Conservation (phyloP, 2,329 filamentous ascomycete species). For the Graphilbum sp. region DNA sequence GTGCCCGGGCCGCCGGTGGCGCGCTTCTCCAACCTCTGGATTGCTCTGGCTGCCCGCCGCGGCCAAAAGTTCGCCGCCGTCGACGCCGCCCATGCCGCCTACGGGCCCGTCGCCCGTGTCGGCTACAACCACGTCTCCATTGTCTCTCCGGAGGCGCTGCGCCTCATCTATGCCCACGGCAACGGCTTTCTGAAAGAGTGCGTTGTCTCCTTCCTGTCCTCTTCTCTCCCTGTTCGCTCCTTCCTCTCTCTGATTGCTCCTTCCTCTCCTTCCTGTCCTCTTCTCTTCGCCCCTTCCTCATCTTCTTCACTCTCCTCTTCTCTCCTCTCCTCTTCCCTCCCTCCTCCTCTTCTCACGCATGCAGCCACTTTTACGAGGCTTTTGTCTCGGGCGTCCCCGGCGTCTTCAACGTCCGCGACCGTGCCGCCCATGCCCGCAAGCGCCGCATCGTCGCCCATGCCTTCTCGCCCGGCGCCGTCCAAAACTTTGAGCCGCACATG, state of each 20-base stretch:
- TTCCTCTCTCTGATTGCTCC: not conserved
- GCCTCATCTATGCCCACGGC: conserved; percentile 7
- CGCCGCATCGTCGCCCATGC: conserved; percentile 54
- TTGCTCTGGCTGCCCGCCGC: conserved; percentile 3
- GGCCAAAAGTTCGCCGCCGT: conserved; percentile 7
- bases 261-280: not conserved
- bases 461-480: conserved; percentile 22
- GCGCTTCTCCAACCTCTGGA: conserved; percentile 8
- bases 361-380: conserved; percentile 6
- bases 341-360: no score
- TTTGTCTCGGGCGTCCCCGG: conserved; percentile 8
- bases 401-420: conserved; percentile 53
- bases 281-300: not conserved
- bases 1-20: conserved; percentile 6
- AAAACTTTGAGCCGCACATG: conserved; percentile 9
- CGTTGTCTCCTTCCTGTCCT: no score
- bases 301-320: not conserved
- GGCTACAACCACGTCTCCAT: conserved; percentile 8
- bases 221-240: not conserved
- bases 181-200: conserved; percentile 8
- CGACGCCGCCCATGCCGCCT: conserved; percentile 5
- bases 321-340: not conserved
- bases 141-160: conserved; percentile 5
- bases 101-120: conserved; percentile 7
- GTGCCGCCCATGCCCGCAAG: conserved; percentile 51